Evolutionary conservation across 2,329 filamentous ascomycete genomes (phyloP).

Genomic region (Remersonia thermophila): DNA sequence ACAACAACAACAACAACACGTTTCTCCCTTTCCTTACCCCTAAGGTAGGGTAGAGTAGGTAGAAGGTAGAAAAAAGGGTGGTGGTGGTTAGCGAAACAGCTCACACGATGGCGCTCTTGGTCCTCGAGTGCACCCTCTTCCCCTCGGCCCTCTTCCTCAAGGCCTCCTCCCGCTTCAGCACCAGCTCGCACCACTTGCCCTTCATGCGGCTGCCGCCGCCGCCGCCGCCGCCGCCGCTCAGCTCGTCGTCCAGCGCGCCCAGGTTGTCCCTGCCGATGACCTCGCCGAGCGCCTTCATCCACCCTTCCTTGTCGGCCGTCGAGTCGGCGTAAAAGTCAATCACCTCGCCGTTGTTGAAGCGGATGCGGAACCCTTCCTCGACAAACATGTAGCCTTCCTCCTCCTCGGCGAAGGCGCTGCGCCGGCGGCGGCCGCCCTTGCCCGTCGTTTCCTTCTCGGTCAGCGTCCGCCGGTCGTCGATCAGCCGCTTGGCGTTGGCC

Average conservation of each 20-base stretch:
- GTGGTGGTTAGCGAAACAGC: constrained; percentile 1
- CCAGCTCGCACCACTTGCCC: constrained; percentile 55
- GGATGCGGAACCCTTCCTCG: constrained; percentile 96
- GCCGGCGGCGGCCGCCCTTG: constrained; percentile 66
- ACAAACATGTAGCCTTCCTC: constrained; percentile 99
- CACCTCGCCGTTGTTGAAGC: constrained; percentile 94
- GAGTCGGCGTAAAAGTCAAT: constrained; percentile 98
- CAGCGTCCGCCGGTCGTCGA: constrained; percentile 78
- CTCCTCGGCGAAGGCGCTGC: constrained; percentile 93
- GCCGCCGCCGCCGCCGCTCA: constrained; percentile 22
- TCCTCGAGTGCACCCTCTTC: constrained; percentile 40
- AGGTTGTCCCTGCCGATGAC: constrained; percentile 44
- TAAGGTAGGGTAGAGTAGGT: neutral
- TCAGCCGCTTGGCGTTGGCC: constrained; percentile 80
- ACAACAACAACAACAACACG: too few relatives aligned
- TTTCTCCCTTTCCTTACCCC: too few relatives aligned
- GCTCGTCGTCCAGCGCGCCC: constrained; percentile 30
- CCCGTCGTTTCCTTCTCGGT: constrained; percentile 73
- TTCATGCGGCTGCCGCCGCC: constrained; percentile 28
- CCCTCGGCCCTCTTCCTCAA: constrained; percentile 42
- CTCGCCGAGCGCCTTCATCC: constrained; percentile 82
- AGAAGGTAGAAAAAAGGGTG: neutral
- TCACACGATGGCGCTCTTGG: constrained; percentile 46
- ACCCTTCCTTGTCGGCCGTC: constrained; percentile 74
- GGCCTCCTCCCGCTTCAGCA: constrained; percentile 51